A percentile compares a stretch with the other conserved stretches of the same genome.
Conservation (phyloP, 1,139 yeast species). For the Chernovozyma aurita region DNA sequence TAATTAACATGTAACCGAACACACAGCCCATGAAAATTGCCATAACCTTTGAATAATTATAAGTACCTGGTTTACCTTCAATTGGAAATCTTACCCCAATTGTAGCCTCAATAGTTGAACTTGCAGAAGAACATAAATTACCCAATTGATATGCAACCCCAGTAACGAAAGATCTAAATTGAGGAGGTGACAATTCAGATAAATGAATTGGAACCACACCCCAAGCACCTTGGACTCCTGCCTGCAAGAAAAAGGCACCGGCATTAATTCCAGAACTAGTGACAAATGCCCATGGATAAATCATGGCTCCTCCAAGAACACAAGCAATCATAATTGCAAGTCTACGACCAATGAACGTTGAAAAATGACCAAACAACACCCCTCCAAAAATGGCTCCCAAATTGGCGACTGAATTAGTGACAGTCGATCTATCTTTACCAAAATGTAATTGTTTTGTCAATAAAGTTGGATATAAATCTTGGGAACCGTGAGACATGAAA, state of each 20-base stretch:
- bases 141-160: conserved; percentile 83
- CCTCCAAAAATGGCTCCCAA: conserved; percentile 38
- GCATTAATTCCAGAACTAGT: conserved; percentile 58
- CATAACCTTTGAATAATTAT: conserved; percentile 54
- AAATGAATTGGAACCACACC: conserved; percentile 79
- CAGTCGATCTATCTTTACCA: conserved; percentile 28
- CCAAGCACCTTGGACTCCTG: conserved; percentile 86
- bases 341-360: conserved; percentile 35
- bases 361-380: conserved; percentile 29
- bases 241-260: conserved; percentile 74
- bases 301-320: conserved; percentile 59
- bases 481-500: conserved; percentile 38
- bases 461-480: conserved; percentile 37
- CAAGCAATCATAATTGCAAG: conserved; percentile 48
- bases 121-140: conserved; percentile 77
- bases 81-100: conserved; percentile 66
- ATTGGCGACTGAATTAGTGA: conserved; percentile 34
- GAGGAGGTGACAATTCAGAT: conserved; percentile 73
- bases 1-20: conserved; percentile 54
- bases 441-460: conserved; percentile 26
- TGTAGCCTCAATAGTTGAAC: conserved; percentile 76
- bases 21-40: conserved; percentile 80
- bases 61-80: conserved; percentile 11
- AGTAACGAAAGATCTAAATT: conserved; percentile 65
- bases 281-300: conserved; percentile 72